Evolutionary conservation across 164 flowering plant species (phyloP).

Genomic region (Hamamelis virginiana): DNA sequence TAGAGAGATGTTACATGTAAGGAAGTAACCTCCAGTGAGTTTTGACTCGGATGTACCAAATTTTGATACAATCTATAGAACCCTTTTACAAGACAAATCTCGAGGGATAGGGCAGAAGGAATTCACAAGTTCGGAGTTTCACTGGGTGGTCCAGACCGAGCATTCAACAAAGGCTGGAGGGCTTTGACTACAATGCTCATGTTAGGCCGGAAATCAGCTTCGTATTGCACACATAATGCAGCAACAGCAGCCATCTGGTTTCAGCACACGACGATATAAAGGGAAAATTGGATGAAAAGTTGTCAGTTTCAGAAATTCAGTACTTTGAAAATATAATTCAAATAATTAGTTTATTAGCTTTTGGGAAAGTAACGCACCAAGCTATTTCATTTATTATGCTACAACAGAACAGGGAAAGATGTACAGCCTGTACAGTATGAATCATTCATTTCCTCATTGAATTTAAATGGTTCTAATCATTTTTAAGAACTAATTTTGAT

Average conservation of each 20-base stretch:
- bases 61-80: not conserved
- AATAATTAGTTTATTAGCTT: too few relatives aligned
- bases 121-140: slow-evolving; percentile 17
- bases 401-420: too few relatives aligned
- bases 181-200: slow-evolving; percentile 71
- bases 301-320: too few relatives aligned
- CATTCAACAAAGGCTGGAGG: slow-evolving; percentile 53
- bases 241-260: slow-evolving; percentile 71
- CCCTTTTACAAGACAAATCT: not conserved
- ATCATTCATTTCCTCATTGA: too few relatives aligned
- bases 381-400: too few relatives aligned
- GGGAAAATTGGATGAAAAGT: not conserved
- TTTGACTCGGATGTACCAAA: not conserved
- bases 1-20: not conserved
- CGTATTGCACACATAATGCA: slow-evolving; percentile 62
- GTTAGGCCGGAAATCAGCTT: slow-evolving; percentile 66
- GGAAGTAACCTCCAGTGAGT: not conserved
- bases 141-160: slow-evolving; percentile 35
- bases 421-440: too few relatives aligned
- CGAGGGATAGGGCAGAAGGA: not conserved
- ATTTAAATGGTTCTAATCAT: too few relatives aligned
- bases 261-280: not conserved
- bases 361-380: too few relatives aligned
- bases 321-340: too few relatives aligned
- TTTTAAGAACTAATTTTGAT: not conserved